Evolutionary conservation across 2,329 filamentous ascomycete species (phyloP).

Genomic region (Curvularia verruculosa): DNA sequence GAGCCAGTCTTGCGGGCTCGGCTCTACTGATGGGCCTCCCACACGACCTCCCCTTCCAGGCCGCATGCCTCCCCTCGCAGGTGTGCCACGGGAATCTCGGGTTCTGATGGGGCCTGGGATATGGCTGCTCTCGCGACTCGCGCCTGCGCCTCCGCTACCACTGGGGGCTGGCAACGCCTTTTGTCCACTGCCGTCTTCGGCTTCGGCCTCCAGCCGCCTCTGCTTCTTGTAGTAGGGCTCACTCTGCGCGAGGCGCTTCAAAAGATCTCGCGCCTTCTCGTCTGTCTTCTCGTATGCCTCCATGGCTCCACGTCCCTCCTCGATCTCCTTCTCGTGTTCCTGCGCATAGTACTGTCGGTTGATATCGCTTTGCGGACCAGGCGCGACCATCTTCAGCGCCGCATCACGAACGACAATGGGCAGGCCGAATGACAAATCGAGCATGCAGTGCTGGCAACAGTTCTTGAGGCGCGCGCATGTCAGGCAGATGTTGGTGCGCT

Average conservation of each 20-base stretch:
- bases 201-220: constrained; percentile 70
- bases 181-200: constrained; percentile 47
- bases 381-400: constrained; percentile 95
- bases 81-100: constrained; percentile 58
- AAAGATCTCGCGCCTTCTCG: constrained; percentile 88
- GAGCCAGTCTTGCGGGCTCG: constrained; percentile 81
- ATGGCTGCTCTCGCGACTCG: constrained; percentile 44
- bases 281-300: constrained; percentile 97
- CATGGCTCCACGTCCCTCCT: constrained; percentile 78
- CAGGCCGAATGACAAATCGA: constrained; percentile 93
- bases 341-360: constrained; percentile 98
- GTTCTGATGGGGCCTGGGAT: constrained; percentile 79
- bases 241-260: constrained; percentile 83
- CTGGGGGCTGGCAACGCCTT: constrained; percentile 52
- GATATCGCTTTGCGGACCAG: constrained; percentile 87
- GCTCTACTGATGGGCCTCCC: constrained; percentile 70
- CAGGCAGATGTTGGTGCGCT: constrained; percentile 92
- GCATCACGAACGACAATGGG: constrained; percentile 95
- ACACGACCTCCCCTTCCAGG: constrained; percentile 55
- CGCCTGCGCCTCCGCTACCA: constrained; percentile 39
- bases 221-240: constrained; percentile 96
- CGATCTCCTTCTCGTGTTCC: constrained; percentile 93
- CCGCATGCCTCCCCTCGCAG: constrained; percentile 48
- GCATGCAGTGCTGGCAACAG: constrained; percentile 98
- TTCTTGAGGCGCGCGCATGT: constrained; percentile 98